A percentile compares a stretch with the other conserved stretches of the same genome.
Evolutionary conservation across 176 grass and related monocot genomes (phyloP).

Genomic region (Oryza punctata): DNA sequence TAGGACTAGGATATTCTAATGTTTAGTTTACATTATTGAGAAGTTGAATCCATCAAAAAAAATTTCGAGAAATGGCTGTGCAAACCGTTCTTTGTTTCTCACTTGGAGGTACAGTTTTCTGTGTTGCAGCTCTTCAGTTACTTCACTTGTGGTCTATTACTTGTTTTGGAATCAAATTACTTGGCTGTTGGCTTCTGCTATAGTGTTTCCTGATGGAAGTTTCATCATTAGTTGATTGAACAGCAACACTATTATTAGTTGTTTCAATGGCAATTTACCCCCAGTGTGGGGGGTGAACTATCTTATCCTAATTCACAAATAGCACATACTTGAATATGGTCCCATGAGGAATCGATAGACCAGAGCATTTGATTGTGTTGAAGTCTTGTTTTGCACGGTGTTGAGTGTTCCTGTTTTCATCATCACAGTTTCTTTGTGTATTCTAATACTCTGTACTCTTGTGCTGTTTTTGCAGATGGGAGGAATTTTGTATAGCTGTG

Average conservation of each 20-base stretch:
- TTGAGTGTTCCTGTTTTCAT: too few species aligned
- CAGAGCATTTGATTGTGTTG: too few species aligned
- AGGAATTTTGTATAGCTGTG: conserved; percentile 66
- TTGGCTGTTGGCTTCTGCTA: neutral
- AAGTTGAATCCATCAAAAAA: neutral
- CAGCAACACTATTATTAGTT: too few species aligned
- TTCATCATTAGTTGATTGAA: too few species aligned
- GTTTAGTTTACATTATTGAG: neutral
- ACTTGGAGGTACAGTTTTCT: neutral
- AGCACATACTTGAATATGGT: too few species aligned
- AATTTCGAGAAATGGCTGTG: neutral
- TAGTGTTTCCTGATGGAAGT: neutral
- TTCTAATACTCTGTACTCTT: conserved; percentile 30
- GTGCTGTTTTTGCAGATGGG: conserved; percentile 47
- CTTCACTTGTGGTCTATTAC: neutral
- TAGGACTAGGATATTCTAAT: neutral
- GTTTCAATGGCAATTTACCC: too few species aligned
- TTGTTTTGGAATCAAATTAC: neutral
- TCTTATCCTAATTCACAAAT: too few species aligned
- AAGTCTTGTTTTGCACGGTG: too few species aligned
- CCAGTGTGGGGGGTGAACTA: too few species aligned
- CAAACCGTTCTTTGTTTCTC: neutral
- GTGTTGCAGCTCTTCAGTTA: neutral
- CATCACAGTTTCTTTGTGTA: neutral
- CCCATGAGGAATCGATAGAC: too few species aligned